phyloP scores from a whole-genome alignment of 208 protist genomes.

The Angomonas deanei region DNA sequence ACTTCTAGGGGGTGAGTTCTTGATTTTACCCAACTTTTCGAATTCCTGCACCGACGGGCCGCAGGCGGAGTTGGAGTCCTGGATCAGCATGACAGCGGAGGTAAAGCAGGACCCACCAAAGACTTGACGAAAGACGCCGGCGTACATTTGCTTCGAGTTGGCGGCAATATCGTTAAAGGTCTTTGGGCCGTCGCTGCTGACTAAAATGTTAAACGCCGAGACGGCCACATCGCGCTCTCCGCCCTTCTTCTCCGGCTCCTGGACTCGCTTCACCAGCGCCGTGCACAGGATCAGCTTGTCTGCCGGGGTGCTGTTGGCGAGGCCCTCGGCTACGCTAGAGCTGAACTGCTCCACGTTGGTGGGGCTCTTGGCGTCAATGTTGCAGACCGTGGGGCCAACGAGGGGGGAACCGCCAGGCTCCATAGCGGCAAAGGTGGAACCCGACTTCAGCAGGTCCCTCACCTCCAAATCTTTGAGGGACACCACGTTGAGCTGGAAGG shows the following conservation, averaged over 20 bases:
- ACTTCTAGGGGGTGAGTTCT: conserved; percentile 43
- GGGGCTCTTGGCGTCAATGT: conserved; percentile 17
- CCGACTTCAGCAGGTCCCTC: conserved; percentile 27
- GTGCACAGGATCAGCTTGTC: conserved; percentile 34
- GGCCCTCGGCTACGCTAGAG: conserved; percentile 15
- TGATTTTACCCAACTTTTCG: conserved; percentile 29
- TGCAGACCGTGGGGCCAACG: conserved; percentile 38
- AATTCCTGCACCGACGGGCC: conserved; percentile 20
- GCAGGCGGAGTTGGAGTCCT: conserved; percentile 12
- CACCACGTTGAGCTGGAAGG: conserved; percentile 22
- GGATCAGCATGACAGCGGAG: conserved; percentile 27
- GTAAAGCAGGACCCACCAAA: conserved; percentile 35
- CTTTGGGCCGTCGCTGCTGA: conserved; percentile 23
- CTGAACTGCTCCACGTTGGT: conserved; percentile 19
- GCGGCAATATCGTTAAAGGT: conserved; percentile 26
- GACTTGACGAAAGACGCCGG: conserved; percentile 39
- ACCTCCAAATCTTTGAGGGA: conserved; percentile 23
- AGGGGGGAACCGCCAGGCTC: conserved; percentile 41
- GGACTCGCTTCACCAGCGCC: conserved; percentile 45
- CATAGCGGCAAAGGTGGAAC: conserved; percentile 15
- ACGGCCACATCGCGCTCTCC: conserved; percentile 34
- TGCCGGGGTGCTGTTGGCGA: conserved; percentile 14
- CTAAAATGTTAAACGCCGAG: conserved; percentile 32
- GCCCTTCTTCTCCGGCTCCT: conserved; percentile 3
- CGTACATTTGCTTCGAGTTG: conserved; percentile 13